Conservation (phyloP, 225 moss, liverwort and hornwort genomes). For the Sphagnum tenellum region DNA sequence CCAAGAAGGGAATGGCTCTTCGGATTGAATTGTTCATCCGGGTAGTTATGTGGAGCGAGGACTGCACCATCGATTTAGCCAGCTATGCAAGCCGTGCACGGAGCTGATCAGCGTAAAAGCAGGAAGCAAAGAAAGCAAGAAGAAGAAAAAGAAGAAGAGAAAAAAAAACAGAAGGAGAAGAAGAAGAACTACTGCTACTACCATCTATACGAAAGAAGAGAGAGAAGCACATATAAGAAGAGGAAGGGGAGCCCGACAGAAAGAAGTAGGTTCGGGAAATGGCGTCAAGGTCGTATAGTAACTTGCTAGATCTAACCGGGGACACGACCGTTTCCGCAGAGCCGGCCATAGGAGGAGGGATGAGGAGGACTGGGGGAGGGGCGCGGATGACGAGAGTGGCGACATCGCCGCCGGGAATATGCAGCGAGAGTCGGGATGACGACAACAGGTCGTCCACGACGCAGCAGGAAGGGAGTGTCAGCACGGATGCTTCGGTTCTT, state of each 20-base stretch:
- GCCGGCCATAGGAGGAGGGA: slow-evolving; percentile 33
- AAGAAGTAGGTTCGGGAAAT: slow-evolving; percentile 17
- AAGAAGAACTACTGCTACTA: too few species aligned
- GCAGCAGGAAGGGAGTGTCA: slow-evolving; percentile 50
- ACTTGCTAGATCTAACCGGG: slow-evolving; percentile 82
- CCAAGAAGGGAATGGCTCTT: too few species aligned
- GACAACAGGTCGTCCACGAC: slow-evolving; percentile 39
- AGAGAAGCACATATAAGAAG: not conserved
- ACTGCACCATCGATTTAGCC: not conserved
- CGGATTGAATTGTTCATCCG: too few species aligned
- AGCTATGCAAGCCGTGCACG: not conserved
- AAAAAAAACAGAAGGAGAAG: too few species aligned
- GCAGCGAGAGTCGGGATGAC: slow-evolving; percentile 28
- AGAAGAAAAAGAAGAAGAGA: too few species aligned
- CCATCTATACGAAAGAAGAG: too few species aligned
- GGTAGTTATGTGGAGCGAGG: slow-evolving; percentile 10
- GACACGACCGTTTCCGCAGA: slow-evolving; percentile 50
- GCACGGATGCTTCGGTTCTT: slow-evolving; percentile 53
- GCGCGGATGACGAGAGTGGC: slow-evolving; percentile 38
- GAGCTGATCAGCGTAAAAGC: not conserved
- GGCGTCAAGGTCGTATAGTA: slow-evolving; percentile 88
- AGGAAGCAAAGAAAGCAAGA: too few species aligned
- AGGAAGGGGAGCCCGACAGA: slow-evolving; percentile 1
- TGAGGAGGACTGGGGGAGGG: slow-evolving; percentile 27
- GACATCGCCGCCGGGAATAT: slow-evolving; percentile 52